phyloP scores from a whole-genome alignment of 2,329 filamentous ascomycete genomes.

The Cadophora malorum region DNA sequence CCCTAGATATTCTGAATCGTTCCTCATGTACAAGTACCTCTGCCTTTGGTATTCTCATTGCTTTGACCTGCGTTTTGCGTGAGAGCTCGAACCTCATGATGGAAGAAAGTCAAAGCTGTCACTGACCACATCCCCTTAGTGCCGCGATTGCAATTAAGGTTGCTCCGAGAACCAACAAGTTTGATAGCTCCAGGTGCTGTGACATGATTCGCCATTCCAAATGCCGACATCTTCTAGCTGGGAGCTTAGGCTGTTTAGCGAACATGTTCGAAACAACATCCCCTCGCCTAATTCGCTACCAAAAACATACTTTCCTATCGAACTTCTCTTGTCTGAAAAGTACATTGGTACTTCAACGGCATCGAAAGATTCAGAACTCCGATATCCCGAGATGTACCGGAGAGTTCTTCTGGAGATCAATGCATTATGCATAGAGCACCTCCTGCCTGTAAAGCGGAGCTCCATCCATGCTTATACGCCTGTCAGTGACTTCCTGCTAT shows the following conservation, averaged over 20 bases:
- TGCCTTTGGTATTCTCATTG: neutral
- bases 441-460: neutral
- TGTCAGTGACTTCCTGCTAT: neutral
- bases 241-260: neutral
- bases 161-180: neutral
- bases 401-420: conserved; percentile 1
- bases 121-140: neutral
- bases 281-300: neutral
- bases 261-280: neutral
- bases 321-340: neutral
- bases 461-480: no score
- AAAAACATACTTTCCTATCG: neutral
- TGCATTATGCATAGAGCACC: neutral
- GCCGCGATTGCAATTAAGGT: neutral
- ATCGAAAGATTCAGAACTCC: no score
- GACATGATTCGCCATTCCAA: neutral
- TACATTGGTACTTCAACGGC: neutral
- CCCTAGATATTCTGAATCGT: neutral
- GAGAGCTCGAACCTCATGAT: neutral
- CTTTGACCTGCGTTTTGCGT: neutral
- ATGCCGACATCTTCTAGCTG: neutral
- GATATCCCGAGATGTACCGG: no score
- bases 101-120: conserved; percentile 2
- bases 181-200: neutral
- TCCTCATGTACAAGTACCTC: neutral